Evolutionary conservation across 352 stramenopile genomes (phyloP), one percentile per base, ranked within the genome.

Genomic region (Phytophthora macrochlamydospora): DNA sequence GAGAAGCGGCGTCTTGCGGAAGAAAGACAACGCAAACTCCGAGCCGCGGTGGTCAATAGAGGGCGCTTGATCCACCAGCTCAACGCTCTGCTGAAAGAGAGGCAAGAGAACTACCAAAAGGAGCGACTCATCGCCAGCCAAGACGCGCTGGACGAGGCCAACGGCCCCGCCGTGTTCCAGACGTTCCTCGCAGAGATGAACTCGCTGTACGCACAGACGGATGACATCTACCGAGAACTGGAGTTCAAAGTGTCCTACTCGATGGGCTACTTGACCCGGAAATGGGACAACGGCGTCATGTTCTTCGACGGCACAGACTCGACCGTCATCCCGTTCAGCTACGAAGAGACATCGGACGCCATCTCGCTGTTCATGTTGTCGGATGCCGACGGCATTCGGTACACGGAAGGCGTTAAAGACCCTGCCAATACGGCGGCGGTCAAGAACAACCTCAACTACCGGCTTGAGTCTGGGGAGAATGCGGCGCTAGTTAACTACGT

Each of bases 391-490:
- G 7, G 35, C 45, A 11, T 48, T 7, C 37, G 44, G n/a, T 6
- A 51, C 38, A 7, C 32, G 8, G 12, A 43, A 42, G 28, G 53
- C 38, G 7, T 38, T 13, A 32, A 48, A 46, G 44, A 65, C 8
- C 65, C 59, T 7, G 50, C 57, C 4, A 57, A 78, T 31, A 76
- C 71, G 2, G 38, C 74, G 12, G 64, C 59, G 0, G 53, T 68
- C 33, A 80, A 75, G 32, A 80, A 72, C 37, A 31, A 48, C 3
- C 12, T 60, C 0, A 69, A 69, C 9, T 76, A 68, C n/a, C 33
- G 54, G 3, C 18, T 56, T 2, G 44, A 38, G 1, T 31, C 42
- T 29, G 51, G 40, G 3, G 11, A 45, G 2, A 43, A 4, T 29
- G 63, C 52, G 2, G 42, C 32, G 0, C 45, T 76, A 8, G 51